Base-by-base conservation (phyloP, 306 rosid species). In the Cicer bijugum region DNA sequence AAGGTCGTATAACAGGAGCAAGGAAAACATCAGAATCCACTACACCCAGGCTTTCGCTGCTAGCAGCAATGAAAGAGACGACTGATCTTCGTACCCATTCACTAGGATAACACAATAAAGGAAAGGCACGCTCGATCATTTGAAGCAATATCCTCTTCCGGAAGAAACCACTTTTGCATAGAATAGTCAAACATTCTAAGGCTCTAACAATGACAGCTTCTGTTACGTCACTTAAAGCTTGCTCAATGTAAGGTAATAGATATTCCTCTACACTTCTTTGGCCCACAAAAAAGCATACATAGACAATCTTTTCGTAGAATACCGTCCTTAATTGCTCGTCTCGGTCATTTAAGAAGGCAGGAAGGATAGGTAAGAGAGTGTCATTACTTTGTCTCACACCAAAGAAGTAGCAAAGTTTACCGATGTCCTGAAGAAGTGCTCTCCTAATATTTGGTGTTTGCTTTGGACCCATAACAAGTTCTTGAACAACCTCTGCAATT, bases 401-500 rank as follows among this genome's bases (percentile, higher is more conserved):
- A 84, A 94, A 94, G 87, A 94, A 94, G 85, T 74, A 89, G 90
- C 97, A 91, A 23, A 94, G 86, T 73, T 91, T 89, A 65, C 96
- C 91, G 72, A 94, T 87, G 77, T 91, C 97, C 81, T 87, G 96
- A 74, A 94, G 96, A 65, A 94, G 95, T 74, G 99, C 97, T 86
- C 97, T 88, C 86, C 99, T 85, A 75, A 94, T 94, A 79, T 86
- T 89, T 58, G 99, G 99, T 67, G 99, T 94, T 88, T 94, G 97
- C 90, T 90, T 89, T 40, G 99, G 99, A 85, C 99, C 97, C 99
- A 94, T 94, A 66, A 94, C 97, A 82, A 94, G 99, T 77, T 94
- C 97, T 78, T 94, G 99, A 81, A 94, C 92, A 68, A 94, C 96
- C 78, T 94, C 99, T 60, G 97, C 97, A 82, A 94, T 91, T 45